Conservation (phyloP, 371 early-diverging fungal genomes). For the Mortierella sp. region DNA sequence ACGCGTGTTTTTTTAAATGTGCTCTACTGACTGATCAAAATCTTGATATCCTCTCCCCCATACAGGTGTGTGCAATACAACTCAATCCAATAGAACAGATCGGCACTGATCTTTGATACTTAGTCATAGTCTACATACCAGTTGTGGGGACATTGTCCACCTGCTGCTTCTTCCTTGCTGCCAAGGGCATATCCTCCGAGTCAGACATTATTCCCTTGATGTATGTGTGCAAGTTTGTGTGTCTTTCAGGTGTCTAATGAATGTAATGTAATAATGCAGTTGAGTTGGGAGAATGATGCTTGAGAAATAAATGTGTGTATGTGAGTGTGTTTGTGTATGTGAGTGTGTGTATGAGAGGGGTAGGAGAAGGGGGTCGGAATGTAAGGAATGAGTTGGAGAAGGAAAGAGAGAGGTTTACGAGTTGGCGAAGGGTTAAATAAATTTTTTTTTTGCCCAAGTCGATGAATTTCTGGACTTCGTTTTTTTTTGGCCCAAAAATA, state of each 20-base stretch:
- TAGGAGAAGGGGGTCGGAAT: not conserved
- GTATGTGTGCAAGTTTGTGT: too few species aligned
- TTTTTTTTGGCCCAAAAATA: slow-evolving; percentile 1
- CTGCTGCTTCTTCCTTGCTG: slow-evolving; percentile 18
- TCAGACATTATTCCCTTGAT: slow-evolving; percentile 25
- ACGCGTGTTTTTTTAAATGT: not conserved
- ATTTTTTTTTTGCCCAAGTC: slow-evolving; percentile 13
- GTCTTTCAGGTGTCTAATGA: not conserved
- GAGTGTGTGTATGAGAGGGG: not conserved
- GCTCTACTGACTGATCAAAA: not conserved
- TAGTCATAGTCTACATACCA: slow-evolving; percentile 21
- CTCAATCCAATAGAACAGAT: not conserved
- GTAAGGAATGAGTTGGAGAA: slow-evolving; percentile 5
- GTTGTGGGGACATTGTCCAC: slow-evolving; percentile 1
- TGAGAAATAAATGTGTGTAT: not conserved
- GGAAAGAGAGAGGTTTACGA: not conserved
- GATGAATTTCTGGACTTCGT: slow-evolving; percentile 15
- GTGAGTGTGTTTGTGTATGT: not conserved
- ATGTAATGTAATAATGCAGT: not conserved
- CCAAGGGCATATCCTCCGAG: slow-evolving; percentile 53
- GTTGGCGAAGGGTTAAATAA: slow-evolving; percentile 13
- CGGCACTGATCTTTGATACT: not conserved
- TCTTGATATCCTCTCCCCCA: not conserved
- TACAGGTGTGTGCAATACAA: not conserved
- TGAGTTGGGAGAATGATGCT: too few species aligned